These are phyloP conservation scores for Ophiocordyceps camponoti-saundersi DNA, from an alignment of 2,329 filamentous ascomycete genomes.

Conservation along the genomic window DNA sequence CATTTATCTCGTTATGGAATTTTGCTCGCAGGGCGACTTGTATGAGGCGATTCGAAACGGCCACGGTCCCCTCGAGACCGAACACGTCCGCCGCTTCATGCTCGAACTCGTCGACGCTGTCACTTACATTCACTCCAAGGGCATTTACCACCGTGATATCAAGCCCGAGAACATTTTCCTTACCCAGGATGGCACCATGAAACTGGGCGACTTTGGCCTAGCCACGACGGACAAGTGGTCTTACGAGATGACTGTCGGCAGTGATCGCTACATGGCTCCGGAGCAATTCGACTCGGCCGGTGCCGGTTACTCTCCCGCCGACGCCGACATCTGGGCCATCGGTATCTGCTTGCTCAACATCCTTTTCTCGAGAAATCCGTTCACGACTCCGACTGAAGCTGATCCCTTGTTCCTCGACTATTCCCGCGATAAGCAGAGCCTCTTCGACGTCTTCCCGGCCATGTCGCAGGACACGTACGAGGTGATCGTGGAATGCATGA, in stretches of 20 bases:
- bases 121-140: conserved; percentile 76
- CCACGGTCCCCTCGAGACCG: conserved; percentile 79
- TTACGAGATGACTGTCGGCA: conserved; percentile 83
- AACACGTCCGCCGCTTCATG: conserved; percentile 97
- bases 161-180: conserved; percentile 99
- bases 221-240: conserved; percentile 84
- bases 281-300: conserved; percentile 89
- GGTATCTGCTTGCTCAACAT: conserved; percentile 94
- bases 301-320: conserved; percentile 76
- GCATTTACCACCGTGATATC: conserved; percentile 93
- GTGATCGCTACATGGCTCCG: conserved; percentile 97
- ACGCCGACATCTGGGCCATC: conserved; percentile 94
- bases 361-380: conserved; percentile 91
- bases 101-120: conserved; percentile 81
- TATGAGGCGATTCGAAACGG: conserved; percentile 92
- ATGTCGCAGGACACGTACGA: conserved; percentile 98
- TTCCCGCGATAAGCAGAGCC: conserved; percentile 77
- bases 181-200: conserved; percentile 71
- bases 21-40: conserved; percentile 84
- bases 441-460: conserved; percentile 95
- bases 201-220: conserved; percentile 91
- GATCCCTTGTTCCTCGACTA: conserved; percentile 91
- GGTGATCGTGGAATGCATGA: conserved; percentile 79
- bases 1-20: conserved; percentile 84
- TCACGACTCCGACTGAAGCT: conserved; percentile 75